These are phyloP conservation scores for Colletotrichum endophyticum DNA, from an alignment of 2,329 filamentous ascomycete species.

Conservation along the genomic window DNA sequence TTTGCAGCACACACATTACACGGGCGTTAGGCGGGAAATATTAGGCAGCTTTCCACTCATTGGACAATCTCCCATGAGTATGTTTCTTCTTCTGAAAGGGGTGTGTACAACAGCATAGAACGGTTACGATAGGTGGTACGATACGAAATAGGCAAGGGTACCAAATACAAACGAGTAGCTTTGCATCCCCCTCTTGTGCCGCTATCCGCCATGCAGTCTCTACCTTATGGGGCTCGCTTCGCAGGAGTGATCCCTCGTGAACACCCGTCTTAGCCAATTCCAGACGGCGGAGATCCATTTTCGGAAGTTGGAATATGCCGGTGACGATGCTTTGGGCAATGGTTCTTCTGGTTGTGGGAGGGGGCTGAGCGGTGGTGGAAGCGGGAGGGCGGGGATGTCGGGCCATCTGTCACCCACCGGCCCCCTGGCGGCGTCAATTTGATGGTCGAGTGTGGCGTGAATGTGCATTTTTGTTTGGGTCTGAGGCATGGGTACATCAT, in stretches of 20 bases:
- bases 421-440: not conserved
- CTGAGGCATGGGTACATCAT: not conserved
- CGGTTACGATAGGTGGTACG: not conserved
- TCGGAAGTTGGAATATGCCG: conserved; percentile 1
- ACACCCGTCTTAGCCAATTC: not conserved
- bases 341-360: not conserved
- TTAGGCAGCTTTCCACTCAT: not conserved
- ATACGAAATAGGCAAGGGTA: not conserved
- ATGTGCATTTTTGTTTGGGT: not conserved
- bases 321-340: not conserved
- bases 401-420: not conserved
- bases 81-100: not conserved
- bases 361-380: conserved; percentile 8
- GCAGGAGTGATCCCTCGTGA: not conserved
- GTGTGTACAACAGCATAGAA: not conserved
- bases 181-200: not conserved
- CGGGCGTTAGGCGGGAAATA: not conserved
- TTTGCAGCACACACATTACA: not conserved
- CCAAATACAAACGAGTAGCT: not conserved
- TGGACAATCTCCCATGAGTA: not conserved
- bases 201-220: not conserved
- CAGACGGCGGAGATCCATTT: not conserved
- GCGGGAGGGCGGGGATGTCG: conserved; percentile 1
- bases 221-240: not conserved
- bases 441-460: not conserved